phyloP scores from a whole-genome alignment of 2,329 filamentous ascomycete genomes.

The Pseudogymnoascus sp. region DNA sequence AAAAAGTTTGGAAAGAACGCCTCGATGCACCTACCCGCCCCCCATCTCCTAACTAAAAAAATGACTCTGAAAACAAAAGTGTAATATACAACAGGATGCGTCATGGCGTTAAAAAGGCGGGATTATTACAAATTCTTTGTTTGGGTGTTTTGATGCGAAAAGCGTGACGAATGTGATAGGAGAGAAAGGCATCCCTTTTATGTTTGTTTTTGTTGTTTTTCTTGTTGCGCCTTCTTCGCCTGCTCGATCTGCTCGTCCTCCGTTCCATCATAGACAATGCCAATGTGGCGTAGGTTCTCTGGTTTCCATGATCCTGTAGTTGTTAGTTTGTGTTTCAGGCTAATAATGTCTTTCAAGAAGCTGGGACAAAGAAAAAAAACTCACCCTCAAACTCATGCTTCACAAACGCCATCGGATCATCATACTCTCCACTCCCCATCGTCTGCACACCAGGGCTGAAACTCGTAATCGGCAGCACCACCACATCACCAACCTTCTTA shows the following conservation, averaged over 20 bases:
- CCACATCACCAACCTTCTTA: conserved; percentile 86
- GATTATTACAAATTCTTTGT: background rate
- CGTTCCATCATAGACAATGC: conserved; percentile 30
- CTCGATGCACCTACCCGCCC: background rate
- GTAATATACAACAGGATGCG: background rate
- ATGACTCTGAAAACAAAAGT: background rate
- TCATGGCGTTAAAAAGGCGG: background rate
- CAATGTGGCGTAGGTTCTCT: conserved; percentile 61
- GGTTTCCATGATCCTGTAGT: conserved; percentile 65
- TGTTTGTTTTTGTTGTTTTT: background rate
- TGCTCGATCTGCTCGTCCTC: conserved; percentile 7
- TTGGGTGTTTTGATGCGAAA: background rate
- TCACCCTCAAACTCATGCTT: conserved; percentile 93
- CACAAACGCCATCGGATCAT: conserved; percentile 95
- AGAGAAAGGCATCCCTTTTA: background rate
- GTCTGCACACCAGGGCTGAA: conserved; percentile 92
- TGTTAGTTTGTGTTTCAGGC: background rate
- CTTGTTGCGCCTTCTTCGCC: background rate
- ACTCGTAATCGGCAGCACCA: conserved; percentile 90
- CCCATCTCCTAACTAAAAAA: background rate
- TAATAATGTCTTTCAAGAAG: background rate
- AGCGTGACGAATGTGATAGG: background rate
- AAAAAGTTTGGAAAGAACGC: background rate
- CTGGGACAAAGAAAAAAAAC: conserved; percentile 23
- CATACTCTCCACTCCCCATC: conserved; percentile 80